phyloP scores from a whole-genome alignment of 257 asterid species.

The Parsonsia alboflavescens region DNA sequence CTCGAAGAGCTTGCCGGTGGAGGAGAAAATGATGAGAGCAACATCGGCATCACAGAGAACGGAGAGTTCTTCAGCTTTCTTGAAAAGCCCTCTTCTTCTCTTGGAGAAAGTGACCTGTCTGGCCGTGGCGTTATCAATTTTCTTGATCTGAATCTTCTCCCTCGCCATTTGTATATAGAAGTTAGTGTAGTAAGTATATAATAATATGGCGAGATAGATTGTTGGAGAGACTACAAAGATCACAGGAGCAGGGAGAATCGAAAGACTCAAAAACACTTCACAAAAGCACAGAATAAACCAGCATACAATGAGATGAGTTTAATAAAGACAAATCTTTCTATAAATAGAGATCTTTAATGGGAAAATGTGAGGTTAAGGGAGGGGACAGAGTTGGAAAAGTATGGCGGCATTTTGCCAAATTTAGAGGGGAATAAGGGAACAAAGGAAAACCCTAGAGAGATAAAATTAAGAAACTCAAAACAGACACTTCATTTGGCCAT shows the following conservation, averaged over 20 bases:
- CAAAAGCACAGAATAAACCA: conserved; percentile 27
- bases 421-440: conserved; percentile 25
- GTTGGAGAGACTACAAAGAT: neutral
- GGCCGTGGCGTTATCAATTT: conserved; percentile 69
- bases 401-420: conserved; percentile 46
- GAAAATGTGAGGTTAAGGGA: conserved; percentile 1
- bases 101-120: conserved; percentile 76
- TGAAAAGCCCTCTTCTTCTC: conserved; percentile 77
- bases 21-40: conserved; percentile 64
- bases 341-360: conserved; percentile 20
- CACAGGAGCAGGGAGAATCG: neutral
- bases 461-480: conserved; percentile 11
- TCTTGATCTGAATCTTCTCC: conserved; percentile 77
- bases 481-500: conserved; percentile 24
- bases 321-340: conserved; percentile 26
- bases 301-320: conserved; percentile 25
- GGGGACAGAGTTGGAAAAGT: conserved; percentile 8
- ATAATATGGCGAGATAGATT: neutral
- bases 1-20: conserved; percentile 63
- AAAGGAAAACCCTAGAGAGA: conserved; percentile 20
- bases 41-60: conserved; percentile 85
- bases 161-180: conserved; percentile 38
- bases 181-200: neutral
- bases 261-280: conserved; percentile 1
- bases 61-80: conserved; percentile 80